A percentile compares a stretch with the other conserved stretches of the same genome.
phyloP scores from a whole-genome alignment of 164 flowering plant genomes.

The Protea cynaroides region DNA sequence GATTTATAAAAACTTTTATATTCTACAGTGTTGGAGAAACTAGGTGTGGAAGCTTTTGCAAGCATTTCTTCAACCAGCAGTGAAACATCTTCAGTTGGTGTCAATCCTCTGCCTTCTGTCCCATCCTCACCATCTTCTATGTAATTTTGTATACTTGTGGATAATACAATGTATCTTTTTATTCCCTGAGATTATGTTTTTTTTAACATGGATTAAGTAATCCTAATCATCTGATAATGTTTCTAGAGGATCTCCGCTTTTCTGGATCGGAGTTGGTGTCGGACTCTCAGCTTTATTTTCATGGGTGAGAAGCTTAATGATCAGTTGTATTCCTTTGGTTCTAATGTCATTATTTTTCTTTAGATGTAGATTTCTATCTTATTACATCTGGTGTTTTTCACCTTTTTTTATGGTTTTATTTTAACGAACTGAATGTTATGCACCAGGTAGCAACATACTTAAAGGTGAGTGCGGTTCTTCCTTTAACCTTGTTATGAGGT shows the following conservation, averaged over 20 bases:
- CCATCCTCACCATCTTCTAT: constrained; percentile 64
- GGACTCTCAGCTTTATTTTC: constrained; percentile 86
- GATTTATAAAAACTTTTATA: no score
- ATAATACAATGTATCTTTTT: no score
- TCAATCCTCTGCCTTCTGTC: constrained; percentile 41
- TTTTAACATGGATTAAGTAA: neutral
- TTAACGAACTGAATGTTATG: constrained; percentile 16
- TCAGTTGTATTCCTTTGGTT: neutral
- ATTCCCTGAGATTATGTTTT: neutral
- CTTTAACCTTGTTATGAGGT: constrained; percentile 10
- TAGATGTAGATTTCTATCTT: neutral
- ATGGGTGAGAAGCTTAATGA: constrained; percentile 43
- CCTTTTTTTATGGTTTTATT: neutral
- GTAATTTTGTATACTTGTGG: no score
- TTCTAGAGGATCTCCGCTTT: constrained; percentile 82
- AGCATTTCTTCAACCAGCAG: constrained; percentile 50
- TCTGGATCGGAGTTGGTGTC: constrained; percentile 96
- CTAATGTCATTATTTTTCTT: neutral
- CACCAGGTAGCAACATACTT: constrained; percentile 52
- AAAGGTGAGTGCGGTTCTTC: constrained; percentile 49
- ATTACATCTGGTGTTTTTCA: neutral
- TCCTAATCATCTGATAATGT: constrained; percentile 10
- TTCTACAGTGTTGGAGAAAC: constrained; percentile 17
- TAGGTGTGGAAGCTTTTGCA: constrained; percentile 38
- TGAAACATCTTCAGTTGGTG: constrained; percentile 71